Evolutionary conservation across 1,284 basidiomycete species (phyloP), one percentile per base, ranked within the genome.

Genomic region (Tausonia pullulans): DNA sequence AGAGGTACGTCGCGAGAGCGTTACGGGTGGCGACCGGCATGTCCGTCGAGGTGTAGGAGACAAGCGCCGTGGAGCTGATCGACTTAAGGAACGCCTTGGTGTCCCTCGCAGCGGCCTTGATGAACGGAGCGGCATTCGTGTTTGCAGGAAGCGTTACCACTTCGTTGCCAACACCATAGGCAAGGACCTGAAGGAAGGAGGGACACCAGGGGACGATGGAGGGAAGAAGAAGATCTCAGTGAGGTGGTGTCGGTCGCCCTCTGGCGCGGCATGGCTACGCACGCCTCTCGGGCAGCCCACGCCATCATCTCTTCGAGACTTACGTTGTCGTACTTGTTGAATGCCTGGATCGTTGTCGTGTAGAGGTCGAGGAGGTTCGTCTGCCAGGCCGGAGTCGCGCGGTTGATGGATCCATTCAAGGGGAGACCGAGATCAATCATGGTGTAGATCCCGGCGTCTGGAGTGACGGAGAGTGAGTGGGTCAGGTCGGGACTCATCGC

Each of bases 71-170:
- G 2, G 84, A 88, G 11, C 79, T 77, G 71, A 87, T 86, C 4
- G 87, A 87, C 44, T 79, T 80, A 10, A 93, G 79, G 76, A 92
- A 95, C 2, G 91, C 83, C 75, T 86, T 93, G 71, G 84, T 78
- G 74, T 96, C 93, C 51, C 92, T 84, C 39, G 90, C 90, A 16
- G 91, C 91, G 51, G 90, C 91, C 76, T 95, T 95, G 74, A 96
- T 83, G 74, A 84, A 95, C 0, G 16, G 82, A 9, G 85, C 83
- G 14, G 87, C 84, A 55, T 77, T 78, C 13, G 88, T 88, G 67
- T 79, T 81, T 60, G 82, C 80, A 39, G 79, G 64, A 16, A 72
- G 73, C 45, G 81, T 83, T 68, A 93, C 83, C 16, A 93, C 88
- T 75, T 95, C 92, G 74, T 96, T 96, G 16, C 90, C 92, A 65